Evolutionary conservation across 352 stramenopile species (phyloP), one percentile per base, ranked within the genome.

Genomic region (Plasmopara muralis): DNA sequence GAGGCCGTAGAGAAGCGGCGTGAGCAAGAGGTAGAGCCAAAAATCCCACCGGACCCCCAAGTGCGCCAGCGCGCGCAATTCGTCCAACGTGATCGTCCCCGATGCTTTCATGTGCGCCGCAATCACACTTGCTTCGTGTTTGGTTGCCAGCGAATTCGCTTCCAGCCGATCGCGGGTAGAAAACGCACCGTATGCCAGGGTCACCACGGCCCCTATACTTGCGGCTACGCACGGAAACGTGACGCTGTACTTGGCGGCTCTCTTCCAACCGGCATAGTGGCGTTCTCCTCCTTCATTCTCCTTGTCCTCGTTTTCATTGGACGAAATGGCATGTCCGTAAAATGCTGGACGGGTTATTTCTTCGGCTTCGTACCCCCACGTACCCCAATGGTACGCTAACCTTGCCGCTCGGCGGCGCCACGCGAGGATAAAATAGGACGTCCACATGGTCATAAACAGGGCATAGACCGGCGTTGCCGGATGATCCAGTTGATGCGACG

Each of bases 361-460:
- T 10, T 68, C 77, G 46, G 87, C 77, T 66, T 97, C 89, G 57
- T 92, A 96, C 15, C 88, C 83, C 29, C 95, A 76, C 0, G 90
- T 92, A 12, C 89, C 89, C 89, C 89, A 97, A 14, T 68, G 72
- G 53, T 96, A 95, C 13, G 88, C 84, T 15, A 97, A 68, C 16
- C 74, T 56, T 14, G 83, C 74, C 8, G 86, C 80, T 13, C 81
- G 69, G 0, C 87, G 72, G 34, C 79, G 77, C 89, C 89, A 97
- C 18, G 83, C 79, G n/a, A 95, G 62, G 9, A 96, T 67, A 53
- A 97, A 94, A 5, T 82, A 64, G 6, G 83, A 90, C 12, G 82
- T 85, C 89, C 89, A 97, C 6, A 96, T 35, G 20, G 89, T 84
- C 65, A 97, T 91, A 53, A 95, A 94, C 14, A 96, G 62, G 5